A percentile compares a stretch with the other conserved stretches of the same genome.
Conservation (phyloP, 2,329 filamentous ascomycete genomes). For the Claviceps arundinis region DNA sequence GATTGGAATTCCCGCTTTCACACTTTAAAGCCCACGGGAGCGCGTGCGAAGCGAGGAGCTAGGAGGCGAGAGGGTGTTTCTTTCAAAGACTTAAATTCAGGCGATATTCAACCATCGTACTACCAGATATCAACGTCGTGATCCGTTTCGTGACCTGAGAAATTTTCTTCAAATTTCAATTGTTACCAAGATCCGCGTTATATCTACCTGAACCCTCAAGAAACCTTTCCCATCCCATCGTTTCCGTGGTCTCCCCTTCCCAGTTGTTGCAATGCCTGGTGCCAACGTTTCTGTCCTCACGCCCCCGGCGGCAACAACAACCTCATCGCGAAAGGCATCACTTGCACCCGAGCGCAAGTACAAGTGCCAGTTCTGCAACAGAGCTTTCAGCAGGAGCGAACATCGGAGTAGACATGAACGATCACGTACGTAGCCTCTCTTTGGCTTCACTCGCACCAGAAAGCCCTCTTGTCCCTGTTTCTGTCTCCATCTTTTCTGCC, state of each 20-base stretch:
- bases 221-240: constrained; percentile 3
- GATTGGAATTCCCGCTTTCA: constrained; percentile 42
- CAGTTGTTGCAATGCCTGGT: constrained; percentile 50
- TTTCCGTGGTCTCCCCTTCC: constrained; percentile 15
- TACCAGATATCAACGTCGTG: constrained; percentile 19
- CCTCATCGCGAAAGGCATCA: constrained; percentile 62
- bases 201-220: constrained; percentile 8
- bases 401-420: constrained; percentile 94
- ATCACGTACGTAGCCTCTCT: constrained; percentile 64
- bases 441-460: not conserved
- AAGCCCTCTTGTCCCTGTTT: not conserved
- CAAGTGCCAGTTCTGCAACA: constrained; percentile 97
- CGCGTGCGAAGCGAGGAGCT: constrained; percentile 44
- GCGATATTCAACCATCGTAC: constrained; percentile 49
- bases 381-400: constrained; percentile 94
- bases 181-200: constrained; percentile 12
- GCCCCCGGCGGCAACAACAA: constrained; percentile 52
- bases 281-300: constrained; percentile 52
- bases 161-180: not conserved
- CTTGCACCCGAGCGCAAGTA: constrained; percentile 91
- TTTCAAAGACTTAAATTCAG: constrained; percentile 19
- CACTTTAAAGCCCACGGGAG: constrained; percentile 61
- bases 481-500: not conserved
- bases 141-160: constrained; percentile 11
- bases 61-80: constrained; percentile 21